Base-by-base conservation (phyloP, 225 moss, liverwort and hornwort genomes). In the Sphagnum contortum region DNA sequence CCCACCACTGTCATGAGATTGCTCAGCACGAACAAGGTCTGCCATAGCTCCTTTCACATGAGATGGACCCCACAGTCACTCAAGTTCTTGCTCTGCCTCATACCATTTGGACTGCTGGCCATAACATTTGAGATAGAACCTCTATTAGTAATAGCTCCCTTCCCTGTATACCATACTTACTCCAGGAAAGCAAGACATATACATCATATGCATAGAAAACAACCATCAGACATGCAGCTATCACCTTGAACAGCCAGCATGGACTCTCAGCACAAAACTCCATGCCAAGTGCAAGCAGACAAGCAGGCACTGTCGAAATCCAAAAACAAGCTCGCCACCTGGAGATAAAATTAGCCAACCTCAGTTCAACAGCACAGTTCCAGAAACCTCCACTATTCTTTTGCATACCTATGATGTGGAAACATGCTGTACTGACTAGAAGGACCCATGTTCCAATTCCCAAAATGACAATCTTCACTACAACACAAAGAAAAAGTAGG, bases 251-350 rank as follows among this genome's bases (percentile, higher is more conserved):
- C 44, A 91, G 77, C 94, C 94, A 91, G 11, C 91, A 79, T 44
- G 94, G 94, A 68, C 94, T 94, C 74, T 94, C 94, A 7, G 87
- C 85, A 65, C 94, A 91, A 62, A 77, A 73, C 71, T 85, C 87
- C 89, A 94, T 94, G 45, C 77, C 89, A 12, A 89, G 47, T 8
- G 80, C 83, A 3, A 94, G 76, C 66, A 85, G 47, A 62, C 61
- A 83, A 57, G 91, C 94, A 66, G 91, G 94, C 52, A 94, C 67
- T 45, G 83, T 82, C 61, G 91, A 78, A 61, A 94, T 81, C 91
- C 89, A 89, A 70, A 94, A 94, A 64, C 91, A 94, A 8, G 76
- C 75, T 72, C 91, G 81, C 91, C 94, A 94, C 87, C 87, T 89
- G 80, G 29, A 29, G 29, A 29, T 1, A 29, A 29, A 29, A 29